Conservation (phyloP, 179 eudicot genomes). For the Nepenthes alata region DNA sequence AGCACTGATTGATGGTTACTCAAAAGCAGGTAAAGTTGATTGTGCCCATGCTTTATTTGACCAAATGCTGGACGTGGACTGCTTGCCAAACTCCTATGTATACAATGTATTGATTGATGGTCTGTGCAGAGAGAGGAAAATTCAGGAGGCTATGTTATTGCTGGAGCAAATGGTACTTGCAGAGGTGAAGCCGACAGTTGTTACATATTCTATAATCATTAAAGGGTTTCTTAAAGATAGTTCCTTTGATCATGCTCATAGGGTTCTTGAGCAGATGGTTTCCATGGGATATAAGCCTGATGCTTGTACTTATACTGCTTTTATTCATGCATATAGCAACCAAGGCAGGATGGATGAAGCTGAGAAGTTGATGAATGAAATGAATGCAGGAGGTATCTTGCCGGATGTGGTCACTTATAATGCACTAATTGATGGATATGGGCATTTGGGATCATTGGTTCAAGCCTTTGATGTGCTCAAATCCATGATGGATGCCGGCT, state of each 20-base stretch:
- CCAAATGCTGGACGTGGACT: slow-evolving; percentile 29
- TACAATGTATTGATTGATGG: slow-evolving; percentile 40
- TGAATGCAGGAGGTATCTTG: slow-evolving; percentile 36
- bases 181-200: slow-evolving; percentile 32
- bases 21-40: slow-evolving; percentile 33
- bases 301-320: slow-evolving; percentile 60
- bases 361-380: slow-evolving; percentile 45
- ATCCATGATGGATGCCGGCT: slow-evolving; percentile 55
- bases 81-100: slow-evolving; percentile 32
- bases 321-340: slow-evolving; percentile 59
- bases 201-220: slow-evolving; percentile 51
- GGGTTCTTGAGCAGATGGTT: slow-evolving; percentile 40
- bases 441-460: slow-evolving; percentile 31
- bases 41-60: slow-evolving; percentile 25
- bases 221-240: slow-evolving; percentile 53
- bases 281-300: slow-evolving; percentile 59
- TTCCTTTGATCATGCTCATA: slow-evolving; percentile 52
- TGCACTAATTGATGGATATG: slow-evolving; percentile 63
- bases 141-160: slow-evolving; percentile 24
- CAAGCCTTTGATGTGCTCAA: slow-evolving; percentile 50
- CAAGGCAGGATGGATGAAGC: slow-evolving; percentile 61
- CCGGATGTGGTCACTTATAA: slow-evolving; percentile 66
- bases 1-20: slow-evolving; percentile 34
- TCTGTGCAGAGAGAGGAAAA: slow-evolving; percentile 31
- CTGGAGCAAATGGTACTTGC: slow-evolving; percentile 28